These are phyloP conservation scores for Geoglossum cookeanum DNA, from an alignment of 2,329 filamentous ascomycete genomes.

Conservation along the genomic window DNA sequence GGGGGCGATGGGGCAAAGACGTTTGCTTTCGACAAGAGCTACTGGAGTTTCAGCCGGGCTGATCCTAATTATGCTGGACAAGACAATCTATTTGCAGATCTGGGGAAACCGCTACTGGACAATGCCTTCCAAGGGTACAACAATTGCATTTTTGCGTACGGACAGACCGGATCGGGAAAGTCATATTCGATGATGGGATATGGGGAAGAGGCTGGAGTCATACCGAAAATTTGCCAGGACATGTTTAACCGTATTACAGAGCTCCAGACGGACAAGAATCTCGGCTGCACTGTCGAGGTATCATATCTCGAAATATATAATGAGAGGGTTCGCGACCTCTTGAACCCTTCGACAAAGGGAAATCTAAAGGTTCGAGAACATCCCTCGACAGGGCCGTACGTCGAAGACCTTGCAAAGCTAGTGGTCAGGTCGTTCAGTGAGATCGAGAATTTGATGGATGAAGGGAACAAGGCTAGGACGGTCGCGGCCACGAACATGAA, in stretches of 20 bases:
- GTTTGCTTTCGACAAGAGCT: slow-evolving; percentile 92
- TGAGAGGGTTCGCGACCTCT: slow-evolving; percentile 81
- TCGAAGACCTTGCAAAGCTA: slow-evolving; percentile 90
- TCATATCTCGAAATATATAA: slow-evolving; percentile 99
- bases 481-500: slow-evolving; percentile 99
- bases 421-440: slow-evolving; percentile 86
- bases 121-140: slow-evolving; percentile 98
- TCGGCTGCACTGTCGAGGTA: slow-evolving; percentile 86
- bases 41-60: slow-evolving; percentile 87
- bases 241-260: slow-evolving; percentile 79
- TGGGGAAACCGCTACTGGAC: slow-evolving; percentile 79
- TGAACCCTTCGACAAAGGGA: slow-evolving; percentile 89
- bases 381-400: slow-evolving; percentile 91
- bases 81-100: slow-evolving; percentile 68
- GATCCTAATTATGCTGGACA: slow-evolving; percentile 77
- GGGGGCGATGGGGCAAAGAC: slow-evolving; percentile 49
- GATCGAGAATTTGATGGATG: slow-evolving; percentile 96
- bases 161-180: slow-evolving; percentile 95
- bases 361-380: slow-evolving; percentile 96
- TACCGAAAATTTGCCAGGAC: slow-evolving; percentile 88
- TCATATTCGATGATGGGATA: slow-evolving; percentile 99
- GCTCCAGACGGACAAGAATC: slow-evolving; percentile 51
- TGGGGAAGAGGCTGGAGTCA: slow-evolving; percentile 85
- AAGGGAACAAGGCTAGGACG: slow-evolving; percentile 95
- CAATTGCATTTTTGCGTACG: slow-evolving; percentile 98